Conservation (phyloP, 2,329 filamentous ascomycete species). For the Diaporthe citri region DNA sequence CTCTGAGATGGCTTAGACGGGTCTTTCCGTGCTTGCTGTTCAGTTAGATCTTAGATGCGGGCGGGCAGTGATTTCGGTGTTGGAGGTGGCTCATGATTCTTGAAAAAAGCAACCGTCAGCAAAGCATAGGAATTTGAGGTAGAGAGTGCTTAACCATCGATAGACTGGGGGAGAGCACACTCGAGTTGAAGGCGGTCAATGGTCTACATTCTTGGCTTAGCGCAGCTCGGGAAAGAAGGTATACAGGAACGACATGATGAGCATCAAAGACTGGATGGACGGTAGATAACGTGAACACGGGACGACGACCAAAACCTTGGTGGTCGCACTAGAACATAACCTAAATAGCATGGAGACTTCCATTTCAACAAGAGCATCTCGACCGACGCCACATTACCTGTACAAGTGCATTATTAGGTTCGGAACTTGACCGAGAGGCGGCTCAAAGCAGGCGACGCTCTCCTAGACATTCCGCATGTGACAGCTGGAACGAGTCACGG, state of each 20-base stretch:
- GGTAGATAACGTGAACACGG: slow-evolving; percentile 7
- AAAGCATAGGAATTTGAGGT: slow-evolving; percentile 1
- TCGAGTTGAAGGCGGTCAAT: not conserved
- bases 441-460: not conserved
- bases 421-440: slow-evolving; percentile 40
- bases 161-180: slow-evolving; percentile 2
- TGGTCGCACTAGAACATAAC: slow-evolving; percentile 15
- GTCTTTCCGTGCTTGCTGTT: not conserved
- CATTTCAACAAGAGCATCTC: not conserved
- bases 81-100: slow-evolving; percentile 1
- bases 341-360: slow-evolving; percentile 7
- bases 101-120: slow-evolving; percentile 14
- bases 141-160: slow-evolving; percentile 1
- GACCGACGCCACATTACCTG: slow-evolving; percentile 1
- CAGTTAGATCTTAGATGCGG: slow-evolving; percentile 1
- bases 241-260: slow-evolving; percentile 5
- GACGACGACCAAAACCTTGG: not conserved
- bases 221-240: not conserved
- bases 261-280: not conserved
- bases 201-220: not conserved
- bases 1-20: slow-evolving; percentile 54
- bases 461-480: slow-evolving; percentile 40
- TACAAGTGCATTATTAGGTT: not conserved
- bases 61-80: slow-evolving; percentile 13
- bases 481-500: slow-evolving; percentile 24